These are phyloP conservation scores for Rhododendron henanense DNA, from an alignment of 148 eudicot genomes.

Conservation along the genomic window DNA sequence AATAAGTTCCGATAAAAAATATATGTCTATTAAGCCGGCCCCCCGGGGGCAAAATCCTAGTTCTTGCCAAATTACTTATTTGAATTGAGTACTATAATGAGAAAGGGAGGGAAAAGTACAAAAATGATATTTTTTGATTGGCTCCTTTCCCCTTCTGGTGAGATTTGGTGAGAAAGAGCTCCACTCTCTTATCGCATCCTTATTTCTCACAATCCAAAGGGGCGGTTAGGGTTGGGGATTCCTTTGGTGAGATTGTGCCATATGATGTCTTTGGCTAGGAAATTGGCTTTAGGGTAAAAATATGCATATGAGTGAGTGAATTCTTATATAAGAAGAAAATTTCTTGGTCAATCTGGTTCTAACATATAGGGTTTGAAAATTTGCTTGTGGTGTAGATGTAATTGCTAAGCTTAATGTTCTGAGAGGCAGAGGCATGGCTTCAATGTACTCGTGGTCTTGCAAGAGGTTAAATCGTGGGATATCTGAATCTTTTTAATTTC, in stretches of 20 bases:
- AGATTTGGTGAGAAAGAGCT: neutral
- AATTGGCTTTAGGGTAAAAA: neutral
- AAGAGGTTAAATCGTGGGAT: slow-evolving; percentile 55
- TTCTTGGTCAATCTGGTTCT: neutral
- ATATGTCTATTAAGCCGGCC: no score
- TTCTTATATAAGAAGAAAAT: neutral
- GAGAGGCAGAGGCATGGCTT: slow-evolving; percentile 93
- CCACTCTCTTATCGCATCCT: neutral
- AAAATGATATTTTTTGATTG: no score
- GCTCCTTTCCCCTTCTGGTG: neutral
- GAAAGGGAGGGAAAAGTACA: neutral
- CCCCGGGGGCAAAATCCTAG: no score
- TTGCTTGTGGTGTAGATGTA: slow-evolving; percentile 53
- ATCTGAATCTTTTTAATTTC: neutral
- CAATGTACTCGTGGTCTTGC: slow-evolving; percentile 95
- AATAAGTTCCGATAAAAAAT: no score
- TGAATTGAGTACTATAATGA: neutral
- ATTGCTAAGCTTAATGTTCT: slow-evolving; percentile 71
- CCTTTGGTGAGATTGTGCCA: neutral
- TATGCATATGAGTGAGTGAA: neutral
- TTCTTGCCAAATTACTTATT: neutral
- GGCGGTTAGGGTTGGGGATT: neutral
- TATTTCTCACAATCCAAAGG: neutral
- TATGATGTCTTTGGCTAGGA: neutral
- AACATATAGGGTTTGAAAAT: neutral